These are phyloP conservation scores for Cyclotella kingstonii DNA, from an alignment of 108 stramenopile genomes.

Conservation along the genomic window DNA sequence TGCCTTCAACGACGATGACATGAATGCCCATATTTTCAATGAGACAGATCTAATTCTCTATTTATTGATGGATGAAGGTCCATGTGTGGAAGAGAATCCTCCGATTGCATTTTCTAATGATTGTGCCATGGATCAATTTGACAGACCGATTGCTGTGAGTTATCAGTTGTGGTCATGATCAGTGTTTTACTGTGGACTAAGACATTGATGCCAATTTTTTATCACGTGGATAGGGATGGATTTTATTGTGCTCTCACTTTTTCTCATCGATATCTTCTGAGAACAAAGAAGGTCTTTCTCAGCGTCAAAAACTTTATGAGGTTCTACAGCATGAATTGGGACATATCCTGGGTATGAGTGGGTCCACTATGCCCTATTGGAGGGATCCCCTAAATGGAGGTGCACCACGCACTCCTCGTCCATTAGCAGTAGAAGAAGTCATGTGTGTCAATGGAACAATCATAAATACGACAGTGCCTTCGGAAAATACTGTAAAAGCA, in stretches of 20 bases:
- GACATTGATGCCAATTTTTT: background rate
- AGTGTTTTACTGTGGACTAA: background rate
- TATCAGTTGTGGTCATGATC: background rate
- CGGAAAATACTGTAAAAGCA: constrained; percentile 5
- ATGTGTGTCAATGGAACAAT: constrained; percentile 17
- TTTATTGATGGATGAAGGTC: constrained; percentile 24
- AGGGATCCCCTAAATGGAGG: constrained; percentile 18
- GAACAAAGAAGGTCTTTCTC: background rate
- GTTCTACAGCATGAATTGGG: constrained; percentile 26
- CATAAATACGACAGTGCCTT: constrained; percentile 10
- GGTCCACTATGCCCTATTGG: constrained; percentile 16
- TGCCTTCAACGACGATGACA: constrained; percentile 3
- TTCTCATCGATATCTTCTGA: background rate
- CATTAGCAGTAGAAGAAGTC: constrained; percentile 9
- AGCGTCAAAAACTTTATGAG: constrained; percentile 23
- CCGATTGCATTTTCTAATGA: constrained; percentile 30
- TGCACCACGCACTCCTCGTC: constrained; percentile 16
- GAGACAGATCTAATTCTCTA: constrained; percentile 19
- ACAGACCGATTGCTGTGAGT: constrained; percentile 12
- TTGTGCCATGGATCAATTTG: constrained; percentile 27
- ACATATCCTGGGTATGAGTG: constrained; percentile 26
- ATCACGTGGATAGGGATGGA: constrained; percentile 1
- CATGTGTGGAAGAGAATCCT: constrained; percentile 17
- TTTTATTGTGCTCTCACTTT: constrained; percentile 2
- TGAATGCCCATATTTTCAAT: background rate